Evolutionary conservation across 2,329 filamentous ascomycete genomes (phyloP), one percentile per base, ranked within the genome.

Genomic region (Monosporascus sp.): DNA sequence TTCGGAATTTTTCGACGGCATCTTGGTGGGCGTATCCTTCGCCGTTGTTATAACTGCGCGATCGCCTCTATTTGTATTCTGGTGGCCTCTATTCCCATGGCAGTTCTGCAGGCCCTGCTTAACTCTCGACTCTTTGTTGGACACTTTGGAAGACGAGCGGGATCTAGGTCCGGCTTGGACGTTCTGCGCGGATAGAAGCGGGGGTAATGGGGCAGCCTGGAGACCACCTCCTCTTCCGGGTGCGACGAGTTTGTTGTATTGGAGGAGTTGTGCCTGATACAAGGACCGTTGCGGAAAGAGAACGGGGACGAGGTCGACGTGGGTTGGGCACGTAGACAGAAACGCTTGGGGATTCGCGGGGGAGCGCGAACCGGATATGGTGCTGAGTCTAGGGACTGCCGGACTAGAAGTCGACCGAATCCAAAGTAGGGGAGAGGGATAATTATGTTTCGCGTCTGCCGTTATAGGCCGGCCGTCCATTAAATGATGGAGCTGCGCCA

Each of bases 171-270:
- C 74, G 63, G 78, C 75, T 69, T 84, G 80, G 60, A 79, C 75
- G 66, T 78, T 75, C 56, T 81, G 77, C 53, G 80, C 72, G 50
- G 81, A 81, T 57, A 83, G 69, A 55, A 80, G 70, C 49, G 81
- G 77, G 56, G 79, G 76, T 56, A 82, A 75, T 54, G 81, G 78
- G 57, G 77, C 71, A 54, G 78, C 75, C 64, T 83, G 81, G 54
- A 84, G 70, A 62, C 80, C 79, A 61, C 79, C 78, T 53, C 69
- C 68, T 63, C 81, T 73, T 53, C 78, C 73, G 48, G 81, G 77
- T 50, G 82, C 80, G 60, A 86, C 77, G 65, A 86, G 80, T 65
- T 79, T 81, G 69, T 86, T 86, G 75, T 86, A 86, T 61, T 85
- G 78, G 50, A 82, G 75, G 52, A 87, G 77, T 69, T 84, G 81